These are phyloP conservation scores for Penicillium atrosanguineum DNA, from an alignment of 495 filamentous ascomycete genomes.

Conservation along the genomic window DNA sequence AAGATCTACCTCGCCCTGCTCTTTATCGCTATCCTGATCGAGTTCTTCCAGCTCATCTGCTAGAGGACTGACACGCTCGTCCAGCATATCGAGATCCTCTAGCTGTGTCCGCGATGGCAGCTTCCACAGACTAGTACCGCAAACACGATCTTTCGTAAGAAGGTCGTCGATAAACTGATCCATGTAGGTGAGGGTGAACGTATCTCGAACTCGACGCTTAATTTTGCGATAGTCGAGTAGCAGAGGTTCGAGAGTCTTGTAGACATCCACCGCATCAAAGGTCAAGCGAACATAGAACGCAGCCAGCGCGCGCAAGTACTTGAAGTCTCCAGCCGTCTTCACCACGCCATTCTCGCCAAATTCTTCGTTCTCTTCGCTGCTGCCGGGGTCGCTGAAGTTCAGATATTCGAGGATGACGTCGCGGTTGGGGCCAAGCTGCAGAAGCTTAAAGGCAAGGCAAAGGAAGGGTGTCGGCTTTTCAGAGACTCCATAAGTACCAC, in stretches of 20 bases:
- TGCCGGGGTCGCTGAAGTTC: conserved; percentile 48
- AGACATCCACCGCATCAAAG: conserved; percentile 77
- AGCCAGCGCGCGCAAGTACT: conserved; percentile 85
- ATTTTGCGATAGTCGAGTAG: conserved; percentile 83
- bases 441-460: conserved; percentile 90
- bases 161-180: conserved; percentile 95
- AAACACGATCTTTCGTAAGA: conserved; percentile 83
- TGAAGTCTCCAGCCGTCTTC: conserved; percentile 68
- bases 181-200: conserved; percentile 71
- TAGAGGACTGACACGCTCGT: conserved; percentile 79
- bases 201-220: conserved; percentile 67
- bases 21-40: conserved; percentile 61
- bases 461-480: conserved; percentile 91
- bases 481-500: conserved; percentile 76
- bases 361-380: conserved; percentile 31
- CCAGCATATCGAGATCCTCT: conserved; percentile 87
- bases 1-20: conserved; percentile 18
- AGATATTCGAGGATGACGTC: conserved; percentile 83
- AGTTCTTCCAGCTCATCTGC: conserved; percentile 80
- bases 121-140: conserved; percentile 90
- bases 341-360: conserved; percentile 25
- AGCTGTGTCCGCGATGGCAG: conserved; percentile 76
- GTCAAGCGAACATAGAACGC: conserved; percentile 93
- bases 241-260: conserved; percentile 75
- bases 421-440: conserved; percentile 78